Conservation (phyloP, 1,139 yeast genomes). For the Geotrichum histeridarum region DNA sequence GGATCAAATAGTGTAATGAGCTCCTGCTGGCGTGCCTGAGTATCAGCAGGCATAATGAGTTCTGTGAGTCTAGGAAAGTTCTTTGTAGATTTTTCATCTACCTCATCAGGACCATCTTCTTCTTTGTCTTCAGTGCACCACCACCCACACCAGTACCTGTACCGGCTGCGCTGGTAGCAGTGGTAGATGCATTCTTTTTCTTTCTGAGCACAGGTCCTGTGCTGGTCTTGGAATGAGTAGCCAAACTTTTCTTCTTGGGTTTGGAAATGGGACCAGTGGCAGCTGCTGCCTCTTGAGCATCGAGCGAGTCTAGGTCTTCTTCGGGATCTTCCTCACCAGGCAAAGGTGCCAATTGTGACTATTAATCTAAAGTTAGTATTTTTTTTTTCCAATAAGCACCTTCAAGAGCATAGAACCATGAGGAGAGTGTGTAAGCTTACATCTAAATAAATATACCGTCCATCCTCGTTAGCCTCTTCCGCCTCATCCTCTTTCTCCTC, state of each 20-base stretch:
- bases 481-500: not conserved
- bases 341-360: slow-evolving; percentile 6
- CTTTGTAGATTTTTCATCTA: not conserved
- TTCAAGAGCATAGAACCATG: too few species aligned
- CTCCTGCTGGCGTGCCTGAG: too few species aligned
- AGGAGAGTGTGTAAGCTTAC: not conserved
- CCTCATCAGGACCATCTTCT: slow-evolving; percentile 8
- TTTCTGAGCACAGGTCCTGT: not conserved
- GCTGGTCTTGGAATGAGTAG: not conserved
- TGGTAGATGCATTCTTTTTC: not conserved
- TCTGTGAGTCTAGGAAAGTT: too few species aligned
- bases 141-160: not conserved
- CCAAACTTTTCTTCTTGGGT: not conserved
- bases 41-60: too few species aligned
- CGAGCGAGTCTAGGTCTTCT: not conserved
- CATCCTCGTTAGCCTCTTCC: not conserved
- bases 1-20: not conserved
- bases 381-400: too few species aligned
- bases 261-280: not conserved
- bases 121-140: not conserved
- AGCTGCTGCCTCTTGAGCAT: not conserved
- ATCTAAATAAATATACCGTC: not conserved
- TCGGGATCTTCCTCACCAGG: not conserved
- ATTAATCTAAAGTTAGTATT: not conserved
- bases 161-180: not conserved